Percentiles rank a stretch among this genome's conserved stretches.
These are phyloP conservation scores for Eutrema japonicum DNA, from an alignment of 345 rosid species.

Conservation along the genomic window DNA sequence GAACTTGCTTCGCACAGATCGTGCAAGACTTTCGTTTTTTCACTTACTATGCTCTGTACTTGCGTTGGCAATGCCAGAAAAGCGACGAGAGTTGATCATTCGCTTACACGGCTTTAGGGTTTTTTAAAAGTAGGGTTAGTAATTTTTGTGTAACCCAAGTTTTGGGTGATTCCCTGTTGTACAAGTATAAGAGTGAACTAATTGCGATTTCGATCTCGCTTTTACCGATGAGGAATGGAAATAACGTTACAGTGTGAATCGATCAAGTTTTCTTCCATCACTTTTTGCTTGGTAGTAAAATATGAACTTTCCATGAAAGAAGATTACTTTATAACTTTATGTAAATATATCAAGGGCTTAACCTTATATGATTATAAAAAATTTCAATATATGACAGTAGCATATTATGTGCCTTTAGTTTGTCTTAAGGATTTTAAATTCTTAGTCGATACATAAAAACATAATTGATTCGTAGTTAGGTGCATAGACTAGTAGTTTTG, in stretches of 20 bases:
- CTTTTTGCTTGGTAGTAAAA: neutral
- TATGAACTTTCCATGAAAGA: neutral
- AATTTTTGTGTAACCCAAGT: constrained; percentile 25
- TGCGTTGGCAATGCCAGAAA: constrained; percentile 11
- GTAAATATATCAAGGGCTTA: neutral
- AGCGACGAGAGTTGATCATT: constrained; percentile 2
- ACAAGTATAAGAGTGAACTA: constrained; percentile 37
- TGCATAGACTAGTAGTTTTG: neutral
- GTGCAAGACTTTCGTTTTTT: constrained; percentile 3
- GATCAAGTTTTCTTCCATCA: neutral
- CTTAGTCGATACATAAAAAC: too few relatives aligned
- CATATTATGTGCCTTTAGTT: too few relatives aligned
- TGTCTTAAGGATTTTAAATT: too few relatives aligned
- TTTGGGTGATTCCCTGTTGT: constrained; percentile 36
- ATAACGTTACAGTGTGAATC: neutral
- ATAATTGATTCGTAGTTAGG: too few relatives aligned
- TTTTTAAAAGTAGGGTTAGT: constrained; percentile 27
- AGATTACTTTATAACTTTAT: too few relatives aligned
- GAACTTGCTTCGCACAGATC: constrained; percentile 34
- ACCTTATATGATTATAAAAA: neutral
- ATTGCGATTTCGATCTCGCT: constrained; percentile 16
- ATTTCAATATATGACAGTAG: neutral
- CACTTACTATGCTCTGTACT: constrained; percentile 18
- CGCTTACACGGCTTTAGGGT: constrained; percentile 17
- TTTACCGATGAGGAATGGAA: neutral